Conservation (phyloP, 192 early-diverging fungal genomes). For the Umbelopsis sp. region DNA sequence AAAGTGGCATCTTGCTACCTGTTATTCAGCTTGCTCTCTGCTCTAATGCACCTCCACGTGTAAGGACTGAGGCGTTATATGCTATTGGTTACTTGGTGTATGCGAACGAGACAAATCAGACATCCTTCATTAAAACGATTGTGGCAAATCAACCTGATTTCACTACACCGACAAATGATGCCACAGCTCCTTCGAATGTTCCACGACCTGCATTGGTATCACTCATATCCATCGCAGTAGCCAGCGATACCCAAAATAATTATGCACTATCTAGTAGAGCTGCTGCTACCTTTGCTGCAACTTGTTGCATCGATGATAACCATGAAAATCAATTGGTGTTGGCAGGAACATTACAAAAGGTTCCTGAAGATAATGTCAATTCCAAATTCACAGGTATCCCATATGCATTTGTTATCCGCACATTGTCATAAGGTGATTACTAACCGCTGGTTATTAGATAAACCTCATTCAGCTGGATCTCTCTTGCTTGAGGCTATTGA, state of each 20-base stretch:
- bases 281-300: constrained; percentile 82
- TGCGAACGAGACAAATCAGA: constrained; percentile 75
- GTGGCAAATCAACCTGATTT: constrained; percentile 56
- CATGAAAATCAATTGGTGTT: constrained; percentile 86
- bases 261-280: constrained; percentile 76
- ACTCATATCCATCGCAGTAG: constrained; percentile 77
- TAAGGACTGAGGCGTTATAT: constrained; percentile 81
- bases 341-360: constrained; percentile 81
- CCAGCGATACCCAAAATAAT: constrained; percentile 43
- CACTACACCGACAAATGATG: constrained; percentile 26
- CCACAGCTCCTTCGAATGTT: constrained; percentile 38
- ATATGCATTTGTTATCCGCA: neutral
- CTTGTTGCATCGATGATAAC: constrained; percentile 82
- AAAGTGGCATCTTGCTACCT: constrained; percentile 77
- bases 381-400: constrained; percentile 51
- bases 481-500: constrained; percentile 81
- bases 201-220: constrained; percentile 83
- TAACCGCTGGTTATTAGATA: constrained; percentile 44
- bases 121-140: constrained; percentile 69
- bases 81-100: constrained; percentile 86
- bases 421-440: neutral
- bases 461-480: constrained; percentile 85
- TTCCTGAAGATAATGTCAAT: constrained; percentile 74
- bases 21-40: constrained; percentile 81
- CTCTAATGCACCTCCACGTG: constrained; percentile 73